These are phyloP conservation scores for Nepenthes mirabilis DNA, from an alignment of 148 eudicot species.

Conservation along the genomic window DNA sequence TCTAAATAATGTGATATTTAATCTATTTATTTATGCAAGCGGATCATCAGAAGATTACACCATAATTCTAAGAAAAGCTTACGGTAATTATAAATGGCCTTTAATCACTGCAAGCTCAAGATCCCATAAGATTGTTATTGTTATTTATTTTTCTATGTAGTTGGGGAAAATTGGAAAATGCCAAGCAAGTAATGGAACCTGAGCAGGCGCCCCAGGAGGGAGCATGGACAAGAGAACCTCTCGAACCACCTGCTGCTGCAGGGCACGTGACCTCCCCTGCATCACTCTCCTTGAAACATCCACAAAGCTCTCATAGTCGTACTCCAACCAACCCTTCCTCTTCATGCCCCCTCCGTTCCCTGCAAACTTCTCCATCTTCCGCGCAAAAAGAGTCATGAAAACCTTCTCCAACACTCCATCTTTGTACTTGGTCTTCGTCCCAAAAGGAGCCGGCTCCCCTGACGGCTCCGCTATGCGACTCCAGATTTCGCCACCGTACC, in stretches of 20 bases:
- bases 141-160: too few relatives aligned
- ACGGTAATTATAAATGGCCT: too few relatives aligned
- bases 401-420: conserved; percentile 73
- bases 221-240: conserved; percentile 80
- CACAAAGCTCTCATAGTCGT: conserved; percentile 76
- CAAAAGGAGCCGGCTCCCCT: conserved; percentile 73
- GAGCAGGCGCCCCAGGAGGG: conserved; percentile 93
- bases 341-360: conserved; percentile 2
- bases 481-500: conserved; percentile 3
- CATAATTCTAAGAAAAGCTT: too few relatives aligned
- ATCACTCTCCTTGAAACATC: conserved; percentile 70
- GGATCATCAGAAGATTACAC: too few relatives aligned
- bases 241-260: conserved; percentile 80
- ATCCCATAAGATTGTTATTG: too few relatives aligned
- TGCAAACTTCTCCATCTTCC: conserved; percentile 74
- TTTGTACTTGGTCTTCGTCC: conserved; percentile 73
- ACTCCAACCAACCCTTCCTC: conserved; percentile 41
- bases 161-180: not conserved
- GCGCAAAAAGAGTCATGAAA: conserved; percentile 64
- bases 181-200: conserved; percentile 20
- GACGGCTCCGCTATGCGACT: conserved; percentile 67
- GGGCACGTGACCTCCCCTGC: conserved; percentile 58
- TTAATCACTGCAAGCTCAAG: too few relatives aligned
- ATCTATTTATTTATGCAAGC: too few relatives aligned
- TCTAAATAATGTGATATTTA: too few relatives aligned